phyloP scores from a whole-genome alignment of 2,329 filamentous ascomycete species.

The Rhinocladiella similis region DNA sequence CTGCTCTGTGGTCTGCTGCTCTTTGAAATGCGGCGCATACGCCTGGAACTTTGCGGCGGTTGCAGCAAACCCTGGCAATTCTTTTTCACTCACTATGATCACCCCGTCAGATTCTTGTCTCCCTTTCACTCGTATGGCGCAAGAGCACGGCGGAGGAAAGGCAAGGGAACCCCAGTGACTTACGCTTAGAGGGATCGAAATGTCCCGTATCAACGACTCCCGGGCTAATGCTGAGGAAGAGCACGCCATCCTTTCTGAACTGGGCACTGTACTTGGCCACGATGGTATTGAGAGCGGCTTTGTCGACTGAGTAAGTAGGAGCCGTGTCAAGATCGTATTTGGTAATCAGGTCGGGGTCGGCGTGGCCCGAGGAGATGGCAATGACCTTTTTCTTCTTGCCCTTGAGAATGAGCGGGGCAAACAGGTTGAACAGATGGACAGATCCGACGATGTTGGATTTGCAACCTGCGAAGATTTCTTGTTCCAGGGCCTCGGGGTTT shows the following conservation, averaged over 20 bases:
- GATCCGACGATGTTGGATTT: conserved; percentile 54
- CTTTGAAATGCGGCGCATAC: conserved; percentile 45
- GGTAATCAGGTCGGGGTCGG: conserved; percentile 46
- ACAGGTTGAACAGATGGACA: conserved; percentile 54
- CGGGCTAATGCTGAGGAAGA: conserved; percentile 54
- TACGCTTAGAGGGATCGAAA: conserved; percentile 20
- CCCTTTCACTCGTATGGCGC: too few species aligned
- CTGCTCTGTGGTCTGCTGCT: conserved; percentile 38
- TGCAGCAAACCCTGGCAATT: background rate
- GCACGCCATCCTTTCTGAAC: conserved; percentile 51
- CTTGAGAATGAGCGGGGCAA: conserved; percentile 53
- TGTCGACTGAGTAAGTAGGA: conserved; percentile 50
- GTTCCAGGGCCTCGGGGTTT: conserved; percentile 37
- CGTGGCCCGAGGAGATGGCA: conserved; percentile 49
- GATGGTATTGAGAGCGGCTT: conserved; percentile 54
- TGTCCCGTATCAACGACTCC: conserved; percentile 50
- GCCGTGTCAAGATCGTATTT: conserved; percentile 36
- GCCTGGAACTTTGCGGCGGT: conserved; percentile 34
- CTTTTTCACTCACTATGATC: background rate
- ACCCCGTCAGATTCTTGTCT: too few species aligned
- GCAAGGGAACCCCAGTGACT: background rate
- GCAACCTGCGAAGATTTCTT: conserved; percentile 37
- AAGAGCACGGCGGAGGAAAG: too few species aligned
- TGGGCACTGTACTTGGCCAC: conserved; percentile 55
- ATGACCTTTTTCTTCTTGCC: conserved; percentile 56